phyloP scores from a whole-genome alignment of 2,329 filamentous ascomycete species.

The Neoarthrinium moseri region DNA sequence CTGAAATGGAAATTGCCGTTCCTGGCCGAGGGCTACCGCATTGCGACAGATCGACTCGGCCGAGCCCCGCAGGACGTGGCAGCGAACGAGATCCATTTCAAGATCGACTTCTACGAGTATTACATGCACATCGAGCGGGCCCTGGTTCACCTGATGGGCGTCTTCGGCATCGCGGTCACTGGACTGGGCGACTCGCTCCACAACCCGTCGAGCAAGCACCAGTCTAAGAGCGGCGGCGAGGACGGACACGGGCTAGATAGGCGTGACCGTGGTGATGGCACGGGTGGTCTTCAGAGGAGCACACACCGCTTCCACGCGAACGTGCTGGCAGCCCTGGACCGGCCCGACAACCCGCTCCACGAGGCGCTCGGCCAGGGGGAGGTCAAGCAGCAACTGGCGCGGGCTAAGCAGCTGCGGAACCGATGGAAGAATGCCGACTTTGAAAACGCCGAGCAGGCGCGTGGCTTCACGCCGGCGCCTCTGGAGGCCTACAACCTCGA shows the following conservation, averaged over 20 bases:
- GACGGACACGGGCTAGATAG: neutral
- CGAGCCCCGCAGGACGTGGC: slow-evolving; percentile 31
- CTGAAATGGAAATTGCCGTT: slow-evolving; percentile 64
- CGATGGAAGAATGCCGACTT: slow-evolving; percentile 69
- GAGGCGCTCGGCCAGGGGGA: slow-evolving; percentile 52
- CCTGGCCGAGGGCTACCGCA: slow-evolving; percentile 54
- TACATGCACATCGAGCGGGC: slow-evolving; percentile 72
- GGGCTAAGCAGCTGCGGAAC: slow-evolving; percentile 70
- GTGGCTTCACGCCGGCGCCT: slow-evolving; percentile 26
- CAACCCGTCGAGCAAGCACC: slow-evolving; percentile 18
- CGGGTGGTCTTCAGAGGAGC: neutral
- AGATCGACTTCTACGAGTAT: slow-evolving; percentile 76
- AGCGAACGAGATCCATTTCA: slow-evolving; percentile 63
- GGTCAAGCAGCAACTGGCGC: slow-evolving; percentile 56
- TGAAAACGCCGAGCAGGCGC: neutral
- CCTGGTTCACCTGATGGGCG: slow-evolving; percentile 63
- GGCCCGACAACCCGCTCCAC: slow-evolving; percentile 56
- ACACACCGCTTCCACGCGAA: slow-evolving; percentile 67
- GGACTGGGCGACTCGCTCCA: slow-evolving; percentile 10
- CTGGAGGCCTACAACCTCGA: slow-evolving; percentile 63
- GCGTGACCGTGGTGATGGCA: neutral
- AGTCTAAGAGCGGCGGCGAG: slow-evolving; percentile 19
- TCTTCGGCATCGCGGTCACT: slow-evolving; percentile 57
- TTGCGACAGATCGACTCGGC: slow-evolving; percentile 41
- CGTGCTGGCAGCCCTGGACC: slow-evolving; percentile 61